These are phyloP conservation scores for Neoboletus brunneissimus DNA, from an alignment of 768 basidiomycete species.

Conservation along the genomic window DNA sequence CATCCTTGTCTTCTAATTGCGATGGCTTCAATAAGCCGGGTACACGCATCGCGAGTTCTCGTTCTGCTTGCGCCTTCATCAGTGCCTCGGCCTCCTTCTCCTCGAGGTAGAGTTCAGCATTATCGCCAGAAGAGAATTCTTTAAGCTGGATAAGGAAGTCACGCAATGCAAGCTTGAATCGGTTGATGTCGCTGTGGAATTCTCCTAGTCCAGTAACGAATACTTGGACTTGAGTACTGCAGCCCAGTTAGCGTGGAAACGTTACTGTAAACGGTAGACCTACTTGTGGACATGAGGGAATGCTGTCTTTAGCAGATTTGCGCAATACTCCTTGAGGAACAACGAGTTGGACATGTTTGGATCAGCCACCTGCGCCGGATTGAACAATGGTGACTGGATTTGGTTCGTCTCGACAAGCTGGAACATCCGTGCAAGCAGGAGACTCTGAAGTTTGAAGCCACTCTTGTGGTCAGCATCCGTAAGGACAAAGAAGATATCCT, in stretches of 20 bases:
- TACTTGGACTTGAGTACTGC: constrained; percentile 66
- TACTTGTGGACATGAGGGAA: constrained; percentile 92
- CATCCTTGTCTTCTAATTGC: constrained; percentile 91
- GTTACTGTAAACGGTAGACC: constrained; percentile 26
- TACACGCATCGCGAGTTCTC: constrained; percentile 85
- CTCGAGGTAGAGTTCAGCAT: constrained; percentile 87
- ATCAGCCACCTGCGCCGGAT: constrained; percentile 68
- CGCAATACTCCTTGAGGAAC: constrained; percentile 84
- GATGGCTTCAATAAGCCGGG: constrained; percentile 98
- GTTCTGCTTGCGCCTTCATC: constrained; percentile 77
- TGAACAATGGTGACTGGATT: constrained; percentile 82
- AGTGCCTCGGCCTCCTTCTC: constrained; percentile 89
- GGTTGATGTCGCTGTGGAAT: constrained; percentile 74
- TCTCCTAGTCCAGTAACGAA: constrained; percentile 69
- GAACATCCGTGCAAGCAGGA: constrained; percentile 91
- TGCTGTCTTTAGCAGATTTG: constrained; percentile 79
- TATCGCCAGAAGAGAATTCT: constrained; percentile 91
- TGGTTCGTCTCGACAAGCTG: constrained; percentile 81
- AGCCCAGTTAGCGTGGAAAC: constrained; percentile 8
- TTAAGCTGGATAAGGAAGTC: constrained; percentile 98
- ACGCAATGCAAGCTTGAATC: constrained; percentile 91
- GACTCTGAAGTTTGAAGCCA: constrained; percentile 93
- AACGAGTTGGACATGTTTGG: constrained; percentile 70
- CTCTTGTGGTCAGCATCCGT: constrained; percentile 99
- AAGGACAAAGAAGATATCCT: constrained; percentile 95